These are phyloP conservation scores for Recurvomyces mirabilis DNA, from an alignment of 495 filamentous ascomycete genomes.

Conservation along the genomic window DNA sequence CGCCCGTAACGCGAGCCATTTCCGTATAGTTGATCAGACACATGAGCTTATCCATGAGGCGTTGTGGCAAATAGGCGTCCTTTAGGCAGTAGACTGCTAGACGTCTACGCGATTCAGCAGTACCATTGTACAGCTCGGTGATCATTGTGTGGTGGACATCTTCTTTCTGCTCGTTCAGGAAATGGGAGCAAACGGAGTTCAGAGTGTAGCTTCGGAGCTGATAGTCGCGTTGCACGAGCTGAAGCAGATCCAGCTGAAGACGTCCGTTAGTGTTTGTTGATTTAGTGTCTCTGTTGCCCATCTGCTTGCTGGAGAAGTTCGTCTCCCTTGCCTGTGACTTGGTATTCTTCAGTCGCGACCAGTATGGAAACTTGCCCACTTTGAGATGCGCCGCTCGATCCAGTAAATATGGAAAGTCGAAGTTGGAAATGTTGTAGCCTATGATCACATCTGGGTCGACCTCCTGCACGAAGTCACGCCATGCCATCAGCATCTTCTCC, in stretches of 20 bases:
- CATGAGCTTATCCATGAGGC: slow-evolving; percentile 94
- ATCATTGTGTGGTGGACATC: slow-evolving; percentile 99
- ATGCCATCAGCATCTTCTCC: slow-evolving; percentile 73
- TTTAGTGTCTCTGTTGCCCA: slow-evolving; percentile 93
- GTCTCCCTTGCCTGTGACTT: slow-evolving; percentile 58
- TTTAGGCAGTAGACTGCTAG: slow-evolving; percentile 95
- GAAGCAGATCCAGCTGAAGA: slow-evolving; percentile 85
- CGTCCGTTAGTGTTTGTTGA: slow-evolving; percentile 88
- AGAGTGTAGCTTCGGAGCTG: slow-evolving; percentile 94
- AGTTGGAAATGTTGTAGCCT: slow-evolving; percentile 97
- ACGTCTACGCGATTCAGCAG: slow-evolving; percentile 77
- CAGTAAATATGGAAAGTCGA: slow-evolving; percentile 95
- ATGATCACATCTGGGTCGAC: slow-evolving; percentile 97
- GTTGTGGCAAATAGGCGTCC: slow-evolving; percentile 89
- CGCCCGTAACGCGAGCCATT: slow-evolving; percentile 98
- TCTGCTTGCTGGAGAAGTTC: slow-evolving; percentile 95
- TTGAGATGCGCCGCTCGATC: slow-evolving; percentile 81
- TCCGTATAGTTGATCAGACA: slow-evolving; percentile 97
- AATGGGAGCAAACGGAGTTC: slow-evolving; percentile 94
- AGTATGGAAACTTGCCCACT: slow-evolving; percentile 63
- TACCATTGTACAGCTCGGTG: slow-evolving; percentile 92
- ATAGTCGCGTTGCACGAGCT: slow-evolving; percentile 86
- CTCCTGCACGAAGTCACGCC: slow-evolving; percentile 79
- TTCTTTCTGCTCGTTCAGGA: slow-evolving; percentile 95
- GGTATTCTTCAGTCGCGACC: slow-evolving; percentile 59